These are phyloP conservation scores for Boletus subparvulus DNA, from an alignment of 768 basidiomycete species.

Conservation along the genomic window DNA sequence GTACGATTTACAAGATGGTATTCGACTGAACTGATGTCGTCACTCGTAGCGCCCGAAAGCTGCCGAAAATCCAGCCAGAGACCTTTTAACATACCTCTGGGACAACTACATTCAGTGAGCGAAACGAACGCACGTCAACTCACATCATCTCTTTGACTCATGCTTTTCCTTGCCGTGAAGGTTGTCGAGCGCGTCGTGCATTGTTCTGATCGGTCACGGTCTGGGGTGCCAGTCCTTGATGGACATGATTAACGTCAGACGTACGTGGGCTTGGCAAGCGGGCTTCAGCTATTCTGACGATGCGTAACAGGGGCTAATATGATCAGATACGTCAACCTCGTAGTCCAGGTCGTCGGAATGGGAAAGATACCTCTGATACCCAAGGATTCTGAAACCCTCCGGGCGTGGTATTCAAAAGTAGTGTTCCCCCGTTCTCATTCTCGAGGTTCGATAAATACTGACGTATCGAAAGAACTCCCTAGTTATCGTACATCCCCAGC, in stretches of 20 bases:
- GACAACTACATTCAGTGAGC: conserved; percentile 92
- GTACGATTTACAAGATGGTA: conserved; percentile 28
- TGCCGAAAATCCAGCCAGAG: conserved; percentile 46
- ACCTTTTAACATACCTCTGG: conserved; percentile 85
- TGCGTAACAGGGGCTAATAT: conserved; percentile 45
- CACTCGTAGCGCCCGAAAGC: conserved; percentile 39
- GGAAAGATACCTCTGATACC: conserved; percentile 55
- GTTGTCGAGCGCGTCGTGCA: conserved; percentile 65
- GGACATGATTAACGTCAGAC: conserved; percentile 67
- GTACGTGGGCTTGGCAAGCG: conserved; percentile 41
- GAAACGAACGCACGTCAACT: not conserved
- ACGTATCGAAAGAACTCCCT: conserved; percentile 60
- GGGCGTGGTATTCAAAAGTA: conserved; percentile 75
- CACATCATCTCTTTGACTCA: not conserved
- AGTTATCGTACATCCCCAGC: conserved; percentile 64
- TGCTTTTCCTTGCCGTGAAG: conserved; percentile 37
- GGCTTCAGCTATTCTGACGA: not conserved
- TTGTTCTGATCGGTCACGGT: conserved; percentile 87
- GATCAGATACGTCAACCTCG: conserved; percentile 61
- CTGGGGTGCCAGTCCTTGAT: conserved; percentile 76
- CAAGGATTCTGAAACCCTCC: conserved; percentile 53
- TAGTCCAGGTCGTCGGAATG: conserved; percentile 79
- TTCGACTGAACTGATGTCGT: not conserved
- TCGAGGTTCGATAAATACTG: not conserved
- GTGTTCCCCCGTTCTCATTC: conserved; percentile 9